phyloP scores from a whole-genome alignment of 2,329 filamentous ascomycete species.

The Penicillium sp. region DNA sequence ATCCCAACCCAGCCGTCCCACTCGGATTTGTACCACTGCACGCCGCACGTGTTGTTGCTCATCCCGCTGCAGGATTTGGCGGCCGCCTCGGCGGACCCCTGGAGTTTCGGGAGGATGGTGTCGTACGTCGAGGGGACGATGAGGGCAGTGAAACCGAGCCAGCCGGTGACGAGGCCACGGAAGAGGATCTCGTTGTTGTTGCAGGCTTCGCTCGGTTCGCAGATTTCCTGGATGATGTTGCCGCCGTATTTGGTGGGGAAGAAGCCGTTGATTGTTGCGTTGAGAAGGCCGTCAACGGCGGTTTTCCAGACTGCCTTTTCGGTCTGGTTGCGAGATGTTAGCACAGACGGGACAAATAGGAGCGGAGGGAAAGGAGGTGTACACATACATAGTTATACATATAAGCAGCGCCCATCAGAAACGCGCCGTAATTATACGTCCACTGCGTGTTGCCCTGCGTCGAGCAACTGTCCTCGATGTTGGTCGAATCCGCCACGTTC shows the following conservation, averaged over 20 bases:
- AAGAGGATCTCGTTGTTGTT: slow-evolving; percentile 74
- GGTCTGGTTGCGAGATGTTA: slow-evolving; percentile 31
- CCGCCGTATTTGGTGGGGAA: slow-evolving; percentile 50
- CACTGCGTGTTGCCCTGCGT: slow-evolving; percentile 59
- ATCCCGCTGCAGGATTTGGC: slow-evolving; percentile 65
- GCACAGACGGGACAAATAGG: no score
- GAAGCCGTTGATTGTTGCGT: slow-evolving; percentile 53
- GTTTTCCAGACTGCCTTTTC: slow-evolving; percentile 56
- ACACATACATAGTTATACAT: slow-evolving; percentile 59
- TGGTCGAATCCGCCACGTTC: slow-evolving; percentile 62
- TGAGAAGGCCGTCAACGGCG: slow-evolving; percentile 61
- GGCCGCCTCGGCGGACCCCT: slow-evolving; percentile 63
- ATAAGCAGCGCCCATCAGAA: slow-evolving; percentile 59
- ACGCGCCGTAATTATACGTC: slow-evolving; percentile 63
- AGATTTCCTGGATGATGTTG: slow-evolving; percentile 67
- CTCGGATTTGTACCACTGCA: slow-evolving; percentile 61
- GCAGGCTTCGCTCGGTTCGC: slow-evolving; percentile 66
- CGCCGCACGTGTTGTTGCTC: slow-evolving; percentile 65
- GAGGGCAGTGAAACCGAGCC: slow-evolving; percentile 65
- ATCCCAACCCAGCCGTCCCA: slow-evolving; percentile 67
- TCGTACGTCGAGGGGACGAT: slow-evolving; percentile 65
- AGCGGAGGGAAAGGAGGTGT: no score
- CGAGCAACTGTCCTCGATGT: slow-evolving; percentile 57
- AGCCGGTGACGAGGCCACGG: slow-evolving; percentile 72
- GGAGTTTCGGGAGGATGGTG: slow-evolving; percentile 63